A percentile compares a stretch with the other conserved stretches of the same genome.
Conservation (phyloP, 192 early-diverging fungal species). For the Thamnidium elegans region DNA sequence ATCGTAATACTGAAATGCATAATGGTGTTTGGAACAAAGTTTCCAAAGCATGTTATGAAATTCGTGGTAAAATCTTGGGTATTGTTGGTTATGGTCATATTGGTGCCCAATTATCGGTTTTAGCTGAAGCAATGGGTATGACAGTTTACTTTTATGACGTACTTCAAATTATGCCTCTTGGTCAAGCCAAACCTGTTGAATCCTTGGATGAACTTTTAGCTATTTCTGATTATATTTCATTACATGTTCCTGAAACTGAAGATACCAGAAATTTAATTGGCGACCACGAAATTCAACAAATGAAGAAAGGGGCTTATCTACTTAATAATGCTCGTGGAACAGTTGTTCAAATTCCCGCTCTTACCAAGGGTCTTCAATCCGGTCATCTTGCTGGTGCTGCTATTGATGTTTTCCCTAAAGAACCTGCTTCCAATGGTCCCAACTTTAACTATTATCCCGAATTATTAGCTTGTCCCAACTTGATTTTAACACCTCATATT, state of each 20-base stretch:
- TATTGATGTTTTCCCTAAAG: constrained; percentile 95
- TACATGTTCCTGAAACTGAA: constrained; percentile 95
- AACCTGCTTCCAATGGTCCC: constrained; percentile 89
- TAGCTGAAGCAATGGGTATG: constrained; percentile 97
- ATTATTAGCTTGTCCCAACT: constrained; percentile 83
- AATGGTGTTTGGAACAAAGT: constrained; percentile 92
- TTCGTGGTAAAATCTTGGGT: constrained; percentile 93
- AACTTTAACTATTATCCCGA: constrained; percentile 56
- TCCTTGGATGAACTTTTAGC: constrained; percentile 80
- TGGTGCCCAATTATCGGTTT: constrained; percentile 93
- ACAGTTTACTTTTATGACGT: constrained; percentile 91
- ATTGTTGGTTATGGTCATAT: constrained; percentile 99
- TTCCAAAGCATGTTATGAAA: constrained; percentile 82
- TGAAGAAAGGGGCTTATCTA: constrained; percentile 91
- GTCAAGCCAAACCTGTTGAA: constrained; percentile 60
- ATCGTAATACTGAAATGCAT: constrained; percentile 94
- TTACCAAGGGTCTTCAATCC: constrained; percentile 75
- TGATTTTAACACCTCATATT: constrained; percentile 98
- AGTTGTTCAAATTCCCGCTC: constrained; percentile 91
- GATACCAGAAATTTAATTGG: constrained; percentile 99
- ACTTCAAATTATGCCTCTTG: constrained; percentile 90
- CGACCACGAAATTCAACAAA: constrained; percentile 66
- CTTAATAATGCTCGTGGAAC: constrained; percentile 96
- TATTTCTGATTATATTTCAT: constrained; percentile 83
- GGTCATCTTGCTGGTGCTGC: constrained; percentile 91